A percentile compares a stretch with the other conserved stretches of the same genome.
Conservation (phyloP, 345 rosid species). For the Eutrema japonicum region DNA sequence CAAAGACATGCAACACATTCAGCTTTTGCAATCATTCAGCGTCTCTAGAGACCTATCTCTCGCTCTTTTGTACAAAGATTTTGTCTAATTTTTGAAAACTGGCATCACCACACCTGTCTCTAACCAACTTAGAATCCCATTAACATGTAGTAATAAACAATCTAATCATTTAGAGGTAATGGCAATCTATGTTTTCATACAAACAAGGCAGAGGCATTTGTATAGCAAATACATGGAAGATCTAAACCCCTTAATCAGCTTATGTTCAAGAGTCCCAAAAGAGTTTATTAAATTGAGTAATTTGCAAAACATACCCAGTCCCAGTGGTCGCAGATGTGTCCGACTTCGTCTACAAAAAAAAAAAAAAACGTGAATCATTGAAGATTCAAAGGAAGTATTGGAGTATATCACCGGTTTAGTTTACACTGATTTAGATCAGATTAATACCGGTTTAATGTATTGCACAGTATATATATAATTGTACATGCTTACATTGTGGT, state of each 20-base stretch:
- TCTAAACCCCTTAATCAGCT: constrained; percentile 9
- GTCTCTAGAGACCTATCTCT: background rate
- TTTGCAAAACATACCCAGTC: constrained; percentile 60
- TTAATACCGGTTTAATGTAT: no score
- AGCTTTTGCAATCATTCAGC: background rate
- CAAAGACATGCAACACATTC: background rate
- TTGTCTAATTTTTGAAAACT: constrained; percentile 1
- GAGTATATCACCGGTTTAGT: no score
- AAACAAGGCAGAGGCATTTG: background rate
- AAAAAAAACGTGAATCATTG: background rate
- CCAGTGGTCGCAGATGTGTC: constrained; percentile 68
- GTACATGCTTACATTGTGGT: no score
- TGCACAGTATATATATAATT: no score
- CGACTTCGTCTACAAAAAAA: constrained; percentile 58
- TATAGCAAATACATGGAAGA: background rate
- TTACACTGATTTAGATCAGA: no score
- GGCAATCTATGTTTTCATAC: background rate
- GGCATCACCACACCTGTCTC: background rate
- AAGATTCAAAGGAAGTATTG: constrained; percentile 1
- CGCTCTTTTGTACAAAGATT: background rate
- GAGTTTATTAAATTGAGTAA: background rate
- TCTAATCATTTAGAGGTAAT: no score
- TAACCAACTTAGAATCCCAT: constrained; percentile 2
- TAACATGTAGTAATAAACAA: background rate
- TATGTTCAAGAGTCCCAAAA: constrained; percentile 1